Evolutionary conservation across 768 basidiomycete species (phyloP), one percentile per base, ranked within the genome.

Genomic region (Suillus clintonianus): DNA sequence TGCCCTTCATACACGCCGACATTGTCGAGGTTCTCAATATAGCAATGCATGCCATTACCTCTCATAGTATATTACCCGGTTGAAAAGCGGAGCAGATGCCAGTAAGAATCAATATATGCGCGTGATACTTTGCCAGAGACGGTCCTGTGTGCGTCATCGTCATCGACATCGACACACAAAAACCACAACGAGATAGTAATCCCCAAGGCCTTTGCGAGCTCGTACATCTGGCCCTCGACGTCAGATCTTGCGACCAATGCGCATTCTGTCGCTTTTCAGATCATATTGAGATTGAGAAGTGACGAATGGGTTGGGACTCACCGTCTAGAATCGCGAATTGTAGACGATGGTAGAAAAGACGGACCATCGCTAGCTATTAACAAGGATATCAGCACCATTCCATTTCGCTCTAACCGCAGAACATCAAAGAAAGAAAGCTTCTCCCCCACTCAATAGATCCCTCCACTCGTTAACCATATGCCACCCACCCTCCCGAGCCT

Each of bases 221-320:
- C 92, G 78, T 98, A 99, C 93, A 99, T 95, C 67, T 87, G 82
- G 0, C 95, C 95, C 74, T 99, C 96, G 24, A 98, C 95, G 72
- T 99, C 97, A 65, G 92, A 93, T 14, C 94, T 96, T 10, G 98
- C 94, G 1, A 96, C 97, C 62, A 91, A 94, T 7, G 96, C 97
- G 75, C 95, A 97, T 72, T 99, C 95, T 91, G 71, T 14, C 17
- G 22, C 17, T 4, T 58, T 32, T 66, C 62, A 34, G 68, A 65
- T 57, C 30, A 0, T n/a, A n/a, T n/a, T n/a, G n/a, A n/a, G n/a
- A n/a, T n/a, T n/a, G n/a, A n/a, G n/a, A n/a, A n/a, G n/a, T n/a
- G n/a, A n/a, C n/a, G n/a, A n/a, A n/a, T n/a, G n/a, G 68, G 65
- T 74, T 95, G 88, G 7, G 14, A 50, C 27, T 30, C 15, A 17